phyloP scores from a whole-genome alignment of 352 stramenopile genomes.

The Globisporangium lucens region DNA sequence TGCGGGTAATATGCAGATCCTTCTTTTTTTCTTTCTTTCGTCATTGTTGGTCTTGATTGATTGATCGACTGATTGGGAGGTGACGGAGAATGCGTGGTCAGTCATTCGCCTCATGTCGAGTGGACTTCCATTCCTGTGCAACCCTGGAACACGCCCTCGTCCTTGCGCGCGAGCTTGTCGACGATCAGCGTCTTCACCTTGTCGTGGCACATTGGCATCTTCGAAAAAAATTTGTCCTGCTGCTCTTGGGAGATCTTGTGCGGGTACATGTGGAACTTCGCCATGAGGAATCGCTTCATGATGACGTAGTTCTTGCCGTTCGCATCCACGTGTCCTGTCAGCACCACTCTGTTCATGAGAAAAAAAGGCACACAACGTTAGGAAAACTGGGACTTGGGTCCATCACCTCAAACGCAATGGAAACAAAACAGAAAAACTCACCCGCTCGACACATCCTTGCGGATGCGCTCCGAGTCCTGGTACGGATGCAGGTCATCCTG shows the following conservation, averaged over 20 bases:
- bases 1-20: neutral
- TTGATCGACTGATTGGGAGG: no score
- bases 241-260: slow-evolving; percentile 68
- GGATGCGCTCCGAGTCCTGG: slow-evolving; percentile 58
- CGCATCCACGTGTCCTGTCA: slow-evolving; percentile 55
- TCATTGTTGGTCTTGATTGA: neutral
- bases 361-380: no score
- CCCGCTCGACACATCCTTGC: slow-evolving; percentile 73
- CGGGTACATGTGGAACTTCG: slow-evolving; percentile 78
- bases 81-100: neutral
- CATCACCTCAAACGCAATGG: no score
- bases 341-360: slow-evolving; percentile 31
- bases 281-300: slow-evolving; percentile 80
- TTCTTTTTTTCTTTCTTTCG: neutral
- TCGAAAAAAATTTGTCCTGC: slow-evolving; percentile 55
- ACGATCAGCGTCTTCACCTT: slow-evolving; percentile 63
- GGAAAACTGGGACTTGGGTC: no score
- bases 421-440: no score
- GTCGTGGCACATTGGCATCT: slow-evolving; percentile 56
- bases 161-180: slow-evolving; percentile 31
- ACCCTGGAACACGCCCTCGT: slow-evolving; percentile 6
- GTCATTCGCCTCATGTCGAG: neutral
- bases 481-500: slow-evolving; percentile 78
- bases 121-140: slow-evolving; percentile 3
- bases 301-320: slow-evolving; percentile 66